Base-by-base conservation (phyloP, 352 stramenopile genomes). In the Phytopythium vexans region DNA sequence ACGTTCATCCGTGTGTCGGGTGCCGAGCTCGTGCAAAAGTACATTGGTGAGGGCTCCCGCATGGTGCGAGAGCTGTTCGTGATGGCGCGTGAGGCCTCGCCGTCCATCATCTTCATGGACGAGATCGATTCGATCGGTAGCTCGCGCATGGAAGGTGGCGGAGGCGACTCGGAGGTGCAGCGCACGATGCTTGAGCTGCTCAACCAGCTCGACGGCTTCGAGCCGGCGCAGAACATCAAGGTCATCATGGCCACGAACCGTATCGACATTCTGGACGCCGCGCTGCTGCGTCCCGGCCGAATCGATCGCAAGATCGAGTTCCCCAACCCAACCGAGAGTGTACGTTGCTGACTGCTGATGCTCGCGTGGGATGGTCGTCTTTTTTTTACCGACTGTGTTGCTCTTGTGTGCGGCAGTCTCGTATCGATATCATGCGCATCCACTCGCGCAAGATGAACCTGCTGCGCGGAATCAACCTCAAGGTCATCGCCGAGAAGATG, bases 221-320 rank as follows among this genome's bases (percentile, higher is more conserved):
- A 98, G 69, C 92, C 94, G 6, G 89, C 94, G 35, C 95, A 98
- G 66, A 98, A 98, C 67, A 99, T 99, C 74, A 99, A 99, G 74
- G 96, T 99, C 32, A 97, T 99, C 66, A 99, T 99, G 96, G 96
- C 96, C 10, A 99, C 96, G 15, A 99, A 99, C 77, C 91, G 97
- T 62, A 99, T 99, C 67, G 97, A 99, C 70, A 99, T 99, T 64
- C 73, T 99, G 39, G 97, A 99, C 74, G 74, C 89, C 1, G 97
- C 97, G 9, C 78, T 99, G 46, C 77, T 99, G 21, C 90, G 97
- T 70, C 97, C 97, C 0, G 97, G 97, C 41, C 92, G 97, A 49
- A 99, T 99, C 67, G 97, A 99, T 82, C 86, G 97, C 57, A 99
- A 99, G 79, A 99, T 99, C 64, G 97, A 99, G 79, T 99, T 99